A percentile compares a stretch with the other conserved stretches of the same genome.
phyloP scores from a whole-genome alignment of 148 eudicot species.

The Rhododendron griersonianum region DNA sequence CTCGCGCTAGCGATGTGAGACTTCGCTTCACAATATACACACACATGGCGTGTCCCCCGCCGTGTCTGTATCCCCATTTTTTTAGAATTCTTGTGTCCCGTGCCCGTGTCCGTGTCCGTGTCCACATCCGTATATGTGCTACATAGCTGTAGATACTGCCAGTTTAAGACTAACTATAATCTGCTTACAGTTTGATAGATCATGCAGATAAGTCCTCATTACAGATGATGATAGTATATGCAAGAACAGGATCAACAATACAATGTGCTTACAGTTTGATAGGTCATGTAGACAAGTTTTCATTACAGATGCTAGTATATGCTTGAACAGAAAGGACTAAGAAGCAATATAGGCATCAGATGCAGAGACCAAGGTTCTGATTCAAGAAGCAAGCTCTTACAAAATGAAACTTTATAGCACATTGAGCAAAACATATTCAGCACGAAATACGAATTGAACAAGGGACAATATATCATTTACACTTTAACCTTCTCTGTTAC shows the following conservation, averaged over 20 bases:
- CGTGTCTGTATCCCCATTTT: too few species aligned
- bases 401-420: not conserved
- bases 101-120: not conserved
- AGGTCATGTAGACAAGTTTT: too few species aligned
- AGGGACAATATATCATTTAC: slow-evolving; percentile 1
- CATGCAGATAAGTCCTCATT: not conserved
- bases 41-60: too few species aligned
- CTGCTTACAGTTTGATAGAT: not conserved
- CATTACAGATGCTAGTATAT: not conserved
- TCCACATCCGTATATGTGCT: not conserved
- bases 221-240: not conserved
- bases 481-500: not conserved
- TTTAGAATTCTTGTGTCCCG: too few species aligned
- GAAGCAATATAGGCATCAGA: not conserved
- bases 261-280: not conserved
- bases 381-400: not conserved
- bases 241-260: not conserved
- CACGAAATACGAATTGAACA: not conserved
- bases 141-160: not conserved
- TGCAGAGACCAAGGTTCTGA: not conserved
- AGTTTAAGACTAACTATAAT: not conserved
- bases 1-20: too few species aligned
- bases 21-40: too few species aligned
- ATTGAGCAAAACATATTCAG: not conserved
- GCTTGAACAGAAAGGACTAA: not conserved